Evolutionary conservation across 805 yeast species (phyloP), one percentile per base, ranked within the genome.

Genomic region (Candida glaebosa): DNA sequence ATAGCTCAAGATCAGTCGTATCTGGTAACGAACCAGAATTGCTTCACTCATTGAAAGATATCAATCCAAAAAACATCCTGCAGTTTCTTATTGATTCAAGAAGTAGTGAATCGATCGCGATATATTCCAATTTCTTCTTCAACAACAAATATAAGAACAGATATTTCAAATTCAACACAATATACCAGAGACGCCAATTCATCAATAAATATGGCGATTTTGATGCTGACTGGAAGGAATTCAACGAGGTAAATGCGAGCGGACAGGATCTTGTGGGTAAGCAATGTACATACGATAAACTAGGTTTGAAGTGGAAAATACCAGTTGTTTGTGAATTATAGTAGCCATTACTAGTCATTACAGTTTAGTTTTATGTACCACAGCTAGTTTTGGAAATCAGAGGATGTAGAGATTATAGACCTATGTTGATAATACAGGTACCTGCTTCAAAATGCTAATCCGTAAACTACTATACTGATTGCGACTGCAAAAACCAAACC

Each of bases 271-370:
- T n/a, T 12, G 17, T 14, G 10, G 15, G 5, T 26, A 32, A 35
- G n/a, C 18, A 25, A 9, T 69, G 73, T 46, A 15, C 42, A 2
- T 69, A 69, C 40, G 75, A 69, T 44, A 45, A 37, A 26, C 53
- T 55, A 25, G 73, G 73, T 1, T 48, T 69, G 19, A 67, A 65
- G 33, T 69, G 75, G 74, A 65, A 67, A 34, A 65, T 69, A 22
- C 74, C 73, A 3, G 60, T 64, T 9, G 41, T 68, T 3, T 65
- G 69, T 3, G 70, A 65, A 40, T 50, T 67, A 8, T 65, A 44
- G 37, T 30, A 24, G 12, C 30, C 14, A 22, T 15, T 8, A 33
- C 17, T 20, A 15, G 34, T 18, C 9, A 17, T 8, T n/a, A n/a
- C n/a, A n/a, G n/a, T n/a, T n/a, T n/a, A n/a, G n/a, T n/a, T n/a